Percentiles rank a stretch among this genome's conserved stretches.
phyloP scores from a whole-genome alignment of 2,329 filamentous ascomycete species.

The Biscogniauxia sp. region DNA sequence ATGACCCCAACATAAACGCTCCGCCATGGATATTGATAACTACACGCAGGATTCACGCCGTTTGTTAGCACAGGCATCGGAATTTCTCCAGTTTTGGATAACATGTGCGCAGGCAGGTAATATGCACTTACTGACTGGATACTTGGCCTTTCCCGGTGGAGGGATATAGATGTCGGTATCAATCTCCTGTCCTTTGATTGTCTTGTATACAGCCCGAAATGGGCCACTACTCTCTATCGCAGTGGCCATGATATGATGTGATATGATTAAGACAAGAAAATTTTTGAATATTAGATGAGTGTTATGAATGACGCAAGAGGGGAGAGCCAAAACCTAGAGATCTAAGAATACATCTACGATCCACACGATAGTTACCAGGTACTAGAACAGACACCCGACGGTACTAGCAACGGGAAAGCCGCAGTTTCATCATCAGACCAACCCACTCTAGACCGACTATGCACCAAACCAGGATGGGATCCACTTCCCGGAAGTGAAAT shows the following conservation, averaged over 20 bases:
- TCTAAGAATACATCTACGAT: neutral
- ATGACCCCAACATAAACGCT: conserved; percentile 42
- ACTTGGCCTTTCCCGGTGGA: neutral
- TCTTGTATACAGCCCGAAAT: conserved; percentile 28
- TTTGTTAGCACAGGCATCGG: neutral
- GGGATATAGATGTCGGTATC: conserved; percentile 31
- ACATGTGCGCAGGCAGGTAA: neutral
- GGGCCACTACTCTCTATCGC: neutral
- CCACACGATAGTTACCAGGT: neutral
- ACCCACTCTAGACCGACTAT: neutral
- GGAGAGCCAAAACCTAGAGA: neutral
- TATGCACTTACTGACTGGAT: neutral
- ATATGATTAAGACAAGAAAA: neutral
- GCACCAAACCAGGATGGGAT: neutral
- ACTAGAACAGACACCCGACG: neutral
- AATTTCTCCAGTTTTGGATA: too few relatives aligned
- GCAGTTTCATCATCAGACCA: neutral
- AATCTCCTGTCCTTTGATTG: conserved; percentile 26
- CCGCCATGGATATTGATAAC: conserved; percentile 44
- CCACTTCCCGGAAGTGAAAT: neutral
- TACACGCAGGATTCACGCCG: conserved; percentile 10
- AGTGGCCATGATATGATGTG: neutral
- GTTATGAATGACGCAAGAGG: neutral
- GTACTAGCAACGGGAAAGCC: neutral
- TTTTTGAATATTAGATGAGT: neutral